These are phyloP conservation scores for Penicillium psychrofluorescens DNA, from an alignment of 495 filamentous ascomycete species.

Conservation along the genomic window DNA sequence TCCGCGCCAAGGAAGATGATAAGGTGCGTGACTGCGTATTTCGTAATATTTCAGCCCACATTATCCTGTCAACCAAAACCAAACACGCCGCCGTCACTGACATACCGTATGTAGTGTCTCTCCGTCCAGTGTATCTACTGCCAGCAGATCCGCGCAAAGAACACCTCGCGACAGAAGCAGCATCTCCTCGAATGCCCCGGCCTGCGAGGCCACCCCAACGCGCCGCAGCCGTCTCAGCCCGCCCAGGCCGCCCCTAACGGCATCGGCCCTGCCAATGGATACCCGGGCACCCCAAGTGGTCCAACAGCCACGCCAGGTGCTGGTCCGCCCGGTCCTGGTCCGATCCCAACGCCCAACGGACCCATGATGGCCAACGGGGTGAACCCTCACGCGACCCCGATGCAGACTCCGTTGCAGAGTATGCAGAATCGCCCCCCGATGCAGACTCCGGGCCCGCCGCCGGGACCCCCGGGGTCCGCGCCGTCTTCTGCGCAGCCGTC, in stretches of 20 bases:
- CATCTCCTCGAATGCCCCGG: slow-evolving; percentile 50
- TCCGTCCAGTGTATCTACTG: slow-evolving; percentile 55
- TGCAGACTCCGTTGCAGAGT: slow-evolving; percentile 37
- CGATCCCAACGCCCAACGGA: slow-evolving; percentile 33
- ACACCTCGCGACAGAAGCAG: slow-evolving; percentile 50
- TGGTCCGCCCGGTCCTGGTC: slow-evolving; percentile 21
- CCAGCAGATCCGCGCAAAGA: slow-evolving; percentile 51
- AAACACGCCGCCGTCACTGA: slow-evolving; percentile 24
- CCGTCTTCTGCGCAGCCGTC: slow-evolving; percentile 22
- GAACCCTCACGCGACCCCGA: slow-evolving; percentile 35
- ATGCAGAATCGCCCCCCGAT: slow-evolving; percentile 32
- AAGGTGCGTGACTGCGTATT: slow-evolving; percentile 48
- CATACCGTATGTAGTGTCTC: slow-evolving; percentile 40
- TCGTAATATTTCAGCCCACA: slow-evolving; percentile 35
- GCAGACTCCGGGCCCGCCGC: slow-evolving; percentile 28
- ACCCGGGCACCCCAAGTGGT: slow-evolving; percentile 39
- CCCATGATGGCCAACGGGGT: slow-evolving; percentile 41
- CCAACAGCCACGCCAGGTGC: slow-evolving; percentile 27
- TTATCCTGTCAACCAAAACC: slow-evolving; percentile 3
- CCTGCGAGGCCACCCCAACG: slow-evolving; percentile 38
- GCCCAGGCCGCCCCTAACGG: slow-evolving; percentile 34
- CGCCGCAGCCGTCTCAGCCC: slow-evolving; percentile 35
- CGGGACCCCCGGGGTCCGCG: slow-evolving; percentile 21
- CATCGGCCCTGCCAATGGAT: slow-evolving; percentile 38
- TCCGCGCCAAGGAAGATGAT: slow-evolving; percentile 54